Base-by-base conservation (phyloP, 192 early-diverging fungal genomes). In the Dimargaris cristalligena region DNA sequence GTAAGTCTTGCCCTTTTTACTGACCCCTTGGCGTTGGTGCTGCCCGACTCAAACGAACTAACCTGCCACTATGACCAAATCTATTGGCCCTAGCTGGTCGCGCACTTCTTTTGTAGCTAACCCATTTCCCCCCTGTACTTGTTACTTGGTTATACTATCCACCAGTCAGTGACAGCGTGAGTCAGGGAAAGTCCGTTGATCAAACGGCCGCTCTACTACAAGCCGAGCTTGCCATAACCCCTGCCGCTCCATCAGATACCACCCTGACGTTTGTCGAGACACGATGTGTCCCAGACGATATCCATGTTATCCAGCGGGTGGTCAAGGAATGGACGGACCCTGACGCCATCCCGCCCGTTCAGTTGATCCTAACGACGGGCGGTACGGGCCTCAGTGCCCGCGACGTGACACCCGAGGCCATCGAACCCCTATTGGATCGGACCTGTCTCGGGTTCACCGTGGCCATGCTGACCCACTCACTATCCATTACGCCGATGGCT, bases 381-480 rank as follows among this genome's bases (percentile, higher is more conserved):
- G 94, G 94, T n/a, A 98, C 94, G 4, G 94, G 94, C 0, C 81
- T 98, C 59, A 81, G 85, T 18, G 68, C 80, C 32, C 71, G 87
- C 50, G 94, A 98, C 60, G 79, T 81, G 8, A 95, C 94, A 1
- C 87, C 91, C 2, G 90, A 90, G 71, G 91, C 90, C 0, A 62
- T 97, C 14, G 58, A 70, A 23, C 82, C 83, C n/a, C 61, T 92
- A 46, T 74, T 93, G 32, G 75, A 80, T 20, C 74, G 79, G 60
- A 59, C 63, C 3, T 81, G 89, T 0, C 78, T 84, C 0, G 86
- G 90, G n/a, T 73, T 98, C 30, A 76, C 80, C 0, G 83, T 81
- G 18, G 69, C 88, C 1, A 84, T 98, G 78, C 67, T 94, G 29
- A 61, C 76, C 1, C 76, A 78, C 4, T 89, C 88, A 4, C 68